These are phyloP conservation scores for Biscogniauxia marginata DNA, from an alignment of 2,329 filamentous ascomycete species.

Conservation along the genomic window DNA sequence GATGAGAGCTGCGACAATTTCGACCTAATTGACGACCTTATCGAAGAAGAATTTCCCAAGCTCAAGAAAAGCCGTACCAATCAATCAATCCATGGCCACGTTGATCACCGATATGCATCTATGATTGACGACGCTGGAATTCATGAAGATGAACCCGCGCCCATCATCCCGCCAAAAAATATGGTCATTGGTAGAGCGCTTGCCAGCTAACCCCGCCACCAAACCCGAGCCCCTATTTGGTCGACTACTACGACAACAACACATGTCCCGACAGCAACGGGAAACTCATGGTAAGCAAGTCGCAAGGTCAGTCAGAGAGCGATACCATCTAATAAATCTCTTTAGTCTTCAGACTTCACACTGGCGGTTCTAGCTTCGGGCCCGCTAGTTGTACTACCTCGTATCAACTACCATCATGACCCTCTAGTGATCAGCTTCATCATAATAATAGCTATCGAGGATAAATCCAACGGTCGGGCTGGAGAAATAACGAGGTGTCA, in stretches of 20 bases:
- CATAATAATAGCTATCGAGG: no score
- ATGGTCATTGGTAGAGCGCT: constrained; percentile 13
- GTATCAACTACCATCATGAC: no score
- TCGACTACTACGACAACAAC: background rate
- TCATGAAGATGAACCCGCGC: background rate
- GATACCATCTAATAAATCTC: no score
- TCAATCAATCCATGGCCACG: no score
- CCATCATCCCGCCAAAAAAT: constrained; percentile 21
- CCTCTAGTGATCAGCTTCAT: no score
- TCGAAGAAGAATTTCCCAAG: constrained; percentile 23
- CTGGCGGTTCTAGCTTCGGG: no score
- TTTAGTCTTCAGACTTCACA: no score
- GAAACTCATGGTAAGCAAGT: no score
- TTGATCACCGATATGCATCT: background rate
- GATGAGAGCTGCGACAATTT: constrained; percentile 8
- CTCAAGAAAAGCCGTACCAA: constrained; percentile 2
- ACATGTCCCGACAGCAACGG: background rate
- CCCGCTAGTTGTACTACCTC: no score
- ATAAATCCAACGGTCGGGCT: no score
- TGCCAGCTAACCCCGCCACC: background rate
- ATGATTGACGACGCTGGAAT: background rate
- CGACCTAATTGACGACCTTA: constrained; percentile 22
- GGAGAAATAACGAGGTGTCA: no score
- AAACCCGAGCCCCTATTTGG: background rate
- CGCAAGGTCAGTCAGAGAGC: no score